A percentile compares a stretch with the other conserved stretches of the same genome.
Evolutionary conservation across 2,329 filamentous ascomycete species (phyloP).

Genomic region (Helminthosporium solani): DNA sequence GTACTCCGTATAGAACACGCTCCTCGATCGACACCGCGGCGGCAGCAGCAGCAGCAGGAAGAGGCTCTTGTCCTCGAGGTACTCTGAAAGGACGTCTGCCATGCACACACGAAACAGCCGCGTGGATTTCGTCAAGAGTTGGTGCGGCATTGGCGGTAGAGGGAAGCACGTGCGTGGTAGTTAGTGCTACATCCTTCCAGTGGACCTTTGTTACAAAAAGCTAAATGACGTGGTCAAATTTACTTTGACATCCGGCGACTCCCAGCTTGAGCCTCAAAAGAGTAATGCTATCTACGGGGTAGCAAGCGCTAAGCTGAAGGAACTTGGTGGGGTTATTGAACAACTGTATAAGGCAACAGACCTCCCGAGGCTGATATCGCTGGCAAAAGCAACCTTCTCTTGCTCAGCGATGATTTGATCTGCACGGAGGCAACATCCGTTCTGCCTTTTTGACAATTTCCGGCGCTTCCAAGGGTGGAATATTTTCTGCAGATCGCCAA

Average conservation of each 20-base stretch:
- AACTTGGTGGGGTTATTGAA: too few species aligned
- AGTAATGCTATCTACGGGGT: too few species aligned
- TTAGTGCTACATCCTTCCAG: neutral
- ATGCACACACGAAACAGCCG: neutral
- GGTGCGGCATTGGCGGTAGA: neutral
- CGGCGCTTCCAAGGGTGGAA: neutral
- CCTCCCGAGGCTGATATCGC: too few species aligned
- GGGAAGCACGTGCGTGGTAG: neutral
- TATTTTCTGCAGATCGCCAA: too few species aligned
- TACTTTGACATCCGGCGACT: conserved; percentile 1
- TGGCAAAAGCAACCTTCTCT: too few species aligned
- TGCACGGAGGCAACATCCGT: neutral
- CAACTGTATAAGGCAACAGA: neutral
- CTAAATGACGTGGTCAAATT: conserved; percentile 4
- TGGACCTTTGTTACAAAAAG: neutral
- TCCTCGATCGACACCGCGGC: neutral
- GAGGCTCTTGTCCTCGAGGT: neutral
- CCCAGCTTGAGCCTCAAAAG: neutral
- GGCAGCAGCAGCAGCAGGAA: too few species aligned
- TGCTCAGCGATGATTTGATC: neutral
- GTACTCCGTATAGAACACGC: too few species aligned
- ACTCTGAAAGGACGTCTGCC: neutral
- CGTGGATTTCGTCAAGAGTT: neutral
- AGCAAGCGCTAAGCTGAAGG: conserved; percentile 1
- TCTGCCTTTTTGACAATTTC: neutral